Evolutionary conservation across 176 grass and related monocot species (phyloP).

Genomic region (Echinochloa phyllopogon): DNA sequence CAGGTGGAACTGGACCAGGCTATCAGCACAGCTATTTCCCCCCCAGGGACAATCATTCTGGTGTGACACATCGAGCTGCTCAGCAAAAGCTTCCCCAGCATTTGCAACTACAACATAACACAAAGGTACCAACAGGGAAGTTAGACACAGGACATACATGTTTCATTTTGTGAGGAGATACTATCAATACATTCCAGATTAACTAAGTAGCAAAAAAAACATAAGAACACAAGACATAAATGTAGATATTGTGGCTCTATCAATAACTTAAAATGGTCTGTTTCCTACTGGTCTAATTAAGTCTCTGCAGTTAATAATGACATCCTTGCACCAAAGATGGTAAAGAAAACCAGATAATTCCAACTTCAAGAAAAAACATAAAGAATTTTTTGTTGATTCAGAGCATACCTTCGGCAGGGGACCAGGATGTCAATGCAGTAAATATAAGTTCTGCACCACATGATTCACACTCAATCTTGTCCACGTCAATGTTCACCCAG

Average conservation of each 20-base stretch:
- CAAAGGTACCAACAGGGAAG: slow-evolving; percentile 32
- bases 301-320: neutral
- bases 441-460: slow-evolving; percentile 88
- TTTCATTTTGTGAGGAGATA: slow-evolving; percentile 21
- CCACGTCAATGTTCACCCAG: slow-evolving; percentile 81
- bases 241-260: slow-evolving; percentile 10
- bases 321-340: neutral
- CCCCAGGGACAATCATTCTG: slow-evolving; percentile 80
- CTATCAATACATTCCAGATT: slow-evolving; percentile 8
- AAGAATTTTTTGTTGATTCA: neutral
- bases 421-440: slow-evolving; percentile 67
- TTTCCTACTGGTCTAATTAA: neutral
- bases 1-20: slow-evolving; percentile 86
- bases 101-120: slow-evolving; percentile 64
- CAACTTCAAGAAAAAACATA: slow-evolving; percentile 28
- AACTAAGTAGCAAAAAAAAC: slow-evolving; percentile 34
- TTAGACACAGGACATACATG: slow-evolving; percentile 27
- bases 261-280: neutral
- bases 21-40: slow-evolving; percentile 89
- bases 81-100: slow-evolving; percentile 72
- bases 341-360: slow-evolving; percentile 7
- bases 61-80: slow-evolving; percentile 77
- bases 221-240: slow-evolving; percentile 7
- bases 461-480: slow-evolving; percentile 91
- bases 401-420: slow-evolving; percentile 82